Conservation (phyloP, 2,329 filamentous ascomycete genomes). For the Penicillium frequentans region DNA sequence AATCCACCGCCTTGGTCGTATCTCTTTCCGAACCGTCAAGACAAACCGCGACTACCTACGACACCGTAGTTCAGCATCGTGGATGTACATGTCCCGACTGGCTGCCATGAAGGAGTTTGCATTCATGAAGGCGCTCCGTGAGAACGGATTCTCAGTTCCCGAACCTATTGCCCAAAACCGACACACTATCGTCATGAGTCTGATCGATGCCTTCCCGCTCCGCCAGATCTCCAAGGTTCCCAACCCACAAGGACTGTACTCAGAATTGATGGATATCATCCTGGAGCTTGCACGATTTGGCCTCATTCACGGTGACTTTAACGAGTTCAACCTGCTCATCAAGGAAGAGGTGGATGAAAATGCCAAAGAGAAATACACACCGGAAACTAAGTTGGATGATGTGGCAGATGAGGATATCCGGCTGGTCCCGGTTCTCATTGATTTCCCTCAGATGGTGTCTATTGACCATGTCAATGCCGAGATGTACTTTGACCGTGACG, state of each 20-base stretch:
- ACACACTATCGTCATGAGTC: conserved; percentile 94
- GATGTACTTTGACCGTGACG: conserved; percentile 96
- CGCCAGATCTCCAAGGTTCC: conserved; percentile 83
- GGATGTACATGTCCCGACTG: conserved; percentile 96
- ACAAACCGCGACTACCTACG: conserved; percentile 93
- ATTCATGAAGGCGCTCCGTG: conserved; percentile 83
- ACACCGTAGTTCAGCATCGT: conserved; percentile 75
- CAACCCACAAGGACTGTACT: conserved; percentile 81
- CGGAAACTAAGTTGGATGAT: conserved; percentile 22
- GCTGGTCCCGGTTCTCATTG: conserved; percentile 82
- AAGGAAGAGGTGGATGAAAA: conserved; percentile 62
- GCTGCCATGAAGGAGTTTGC: conserved; percentile 92
- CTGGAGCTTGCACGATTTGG: conserved; percentile 80
- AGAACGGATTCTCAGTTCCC: conserved; percentile 87
- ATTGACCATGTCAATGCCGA: conserved; percentile 91
- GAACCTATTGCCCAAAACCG: conserved; percentile 84
- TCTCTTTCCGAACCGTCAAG: conserved; percentile 96
- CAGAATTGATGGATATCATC: conserved; percentile 85
- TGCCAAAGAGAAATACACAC: conserved; percentile 39
- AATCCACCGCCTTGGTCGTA: conserved; percentile 91
- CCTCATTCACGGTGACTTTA: conserved; percentile 96
- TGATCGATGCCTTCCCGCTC: conserved; percentile 89
- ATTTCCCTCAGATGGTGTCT: conserved; percentile 98
- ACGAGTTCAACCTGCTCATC: conserved; percentile 97
- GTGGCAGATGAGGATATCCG: conserved; percentile 43